phyloP scores from a whole-genome alignment of 306 rosid species.

The Rosa chinensis region DNA sequence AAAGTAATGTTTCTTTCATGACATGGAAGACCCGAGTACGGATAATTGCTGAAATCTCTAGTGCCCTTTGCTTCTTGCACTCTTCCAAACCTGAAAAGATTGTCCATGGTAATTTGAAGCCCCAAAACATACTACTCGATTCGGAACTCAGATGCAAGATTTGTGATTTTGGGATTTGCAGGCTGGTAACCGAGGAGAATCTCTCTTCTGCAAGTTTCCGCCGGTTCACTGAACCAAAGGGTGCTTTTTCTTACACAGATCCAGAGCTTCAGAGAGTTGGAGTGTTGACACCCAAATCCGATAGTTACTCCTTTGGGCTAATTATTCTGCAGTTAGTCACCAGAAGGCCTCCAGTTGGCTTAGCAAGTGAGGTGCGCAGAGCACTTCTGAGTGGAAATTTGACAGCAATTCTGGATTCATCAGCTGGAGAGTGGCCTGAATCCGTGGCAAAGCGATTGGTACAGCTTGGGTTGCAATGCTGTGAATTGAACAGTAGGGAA shows the following conservation, averaged over 20 bases:
- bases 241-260: slow-evolving; percentile 62
- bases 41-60: slow-evolving; percentile 73
- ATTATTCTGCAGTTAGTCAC: slow-evolving; percentile 81
- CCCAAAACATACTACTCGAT: slow-evolving; percentile 60
- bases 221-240: slow-evolving; percentile 61
- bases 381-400: slow-evolving; percentile 54
- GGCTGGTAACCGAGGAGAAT: slow-evolving; percentile 69
- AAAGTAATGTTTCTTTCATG: slow-evolving; percentile 47
- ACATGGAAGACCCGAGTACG: slow-evolving; percentile 70
- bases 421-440: slow-evolving; percentile 82
- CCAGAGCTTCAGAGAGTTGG: slow-evolving; percentile 77
- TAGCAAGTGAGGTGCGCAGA: slow-evolving; percentile 54
- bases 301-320: slow-evolving; percentile 75
- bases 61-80: slow-evolving; percentile 91
- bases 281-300: slow-evolving; percentile 73
- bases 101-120: slow-evolving; percentile 83
- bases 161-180: slow-evolving; percentile 72
- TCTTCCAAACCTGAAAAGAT: slow-evolving; percentile 72
- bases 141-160: slow-evolving; percentile 78
- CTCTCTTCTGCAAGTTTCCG: slow-evolving; percentile 53
- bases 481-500: slow-evolving; percentile 59
- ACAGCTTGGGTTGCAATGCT: slow-evolving; percentile 76
- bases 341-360: slow-evolving; percentile 61
- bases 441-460: slow-evolving; percentile 50
- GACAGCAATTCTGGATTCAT: slow-evolving; percentile 60